Conservation (phyloP, 805 yeast genomes). For the Candida incommunis region DNA sequence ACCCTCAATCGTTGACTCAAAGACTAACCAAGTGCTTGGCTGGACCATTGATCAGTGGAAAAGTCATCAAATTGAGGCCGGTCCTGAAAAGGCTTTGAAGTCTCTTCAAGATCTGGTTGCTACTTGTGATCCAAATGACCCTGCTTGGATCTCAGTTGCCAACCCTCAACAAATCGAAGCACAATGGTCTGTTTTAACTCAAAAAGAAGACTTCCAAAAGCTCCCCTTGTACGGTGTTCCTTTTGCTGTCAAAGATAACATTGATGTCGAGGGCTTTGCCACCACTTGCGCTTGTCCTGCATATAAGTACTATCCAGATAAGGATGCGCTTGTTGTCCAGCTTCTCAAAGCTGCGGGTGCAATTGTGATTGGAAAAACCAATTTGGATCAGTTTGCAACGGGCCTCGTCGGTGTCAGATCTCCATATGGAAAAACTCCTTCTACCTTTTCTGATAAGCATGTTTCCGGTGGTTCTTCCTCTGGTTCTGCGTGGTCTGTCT, state of each 20-base stretch:
- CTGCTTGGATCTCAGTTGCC: slow-evolving; percentile 87
- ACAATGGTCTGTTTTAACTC: slow-evolving; percentile 57
- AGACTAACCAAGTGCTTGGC: slow-evolving; percentile 25
- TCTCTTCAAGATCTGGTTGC: slow-evolving; percentile 27
- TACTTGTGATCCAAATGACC: slow-evolving; percentile 34
- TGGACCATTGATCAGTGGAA: slow-evolving; percentile 80
- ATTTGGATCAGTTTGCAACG: slow-evolving; percentile 93
- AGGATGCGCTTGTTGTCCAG: slow-evolving; percentile 63
- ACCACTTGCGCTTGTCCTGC: slow-evolving; percentile 97
- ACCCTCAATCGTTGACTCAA: too few species aligned
- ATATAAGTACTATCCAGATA: slow-evolving; percentile 49
- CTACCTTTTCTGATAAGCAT: slow-evolving; percentile 59
- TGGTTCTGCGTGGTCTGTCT: slow-evolving; percentile 89
- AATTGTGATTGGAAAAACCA: slow-evolving; percentile 83
- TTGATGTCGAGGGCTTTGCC: slow-evolving; percentile 65
- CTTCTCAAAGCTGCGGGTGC: slow-evolving; percentile 84
- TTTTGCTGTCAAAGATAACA: slow-evolving; percentile 86
- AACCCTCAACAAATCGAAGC: slow-evolving; percentile 44
- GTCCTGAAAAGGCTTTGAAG: slow-evolving; percentile 46
- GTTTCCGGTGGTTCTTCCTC: slow-evolving; percentile 95
- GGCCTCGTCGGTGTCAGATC: slow-evolving; percentile 93
- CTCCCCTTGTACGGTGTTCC: slow-evolving; percentile 84
- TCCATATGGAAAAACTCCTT: slow-evolving; percentile 83
- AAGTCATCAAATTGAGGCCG: slow-evolving; percentile 44
- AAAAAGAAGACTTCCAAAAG: slow-evolving; percentile 8